Base-by-base conservation (phyloP, 1,284 basidiomycete species). In the Cutaneotrichosporon arboriforme region DNA sequence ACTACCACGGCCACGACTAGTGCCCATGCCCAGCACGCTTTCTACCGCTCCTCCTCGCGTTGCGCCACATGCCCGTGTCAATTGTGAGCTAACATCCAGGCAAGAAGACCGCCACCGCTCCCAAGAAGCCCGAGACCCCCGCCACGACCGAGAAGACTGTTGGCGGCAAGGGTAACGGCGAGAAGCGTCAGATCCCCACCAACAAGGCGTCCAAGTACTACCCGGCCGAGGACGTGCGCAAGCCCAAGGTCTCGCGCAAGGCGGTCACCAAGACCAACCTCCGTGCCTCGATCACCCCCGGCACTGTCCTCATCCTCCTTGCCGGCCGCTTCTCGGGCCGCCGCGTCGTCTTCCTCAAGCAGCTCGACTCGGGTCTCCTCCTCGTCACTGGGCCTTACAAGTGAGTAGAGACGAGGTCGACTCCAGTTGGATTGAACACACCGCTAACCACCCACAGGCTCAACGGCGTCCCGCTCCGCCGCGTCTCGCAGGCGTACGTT, bases 401-500 rank as follows among this genome's bases (percentile, higher is more conserved):
- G 84, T 72, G 60, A 59, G 68, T 70, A 10, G 10, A 31, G 26
- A 5, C 26, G 5, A 31, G 26, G 7, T 31, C 26, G 26, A 5
- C 26, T 10, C n/a, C n/a, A n/a, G n/a, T n/a, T n/a, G n/a, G n/a
- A n/a, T n/a, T n/a, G n/a, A n/a, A n/a, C n/a, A n/a, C n/a, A n/a
- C n/a, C n/a, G n/a, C n/a, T n/a, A n/a, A n/a, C n/a, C n/a, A 61
- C 10, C 49, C 10, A 37, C 57, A 71, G 70, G 60, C 62, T 98
- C 76, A 99, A 98, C 79, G 96, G 96, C 77, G 96, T 99, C 42
- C 96, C 96, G 67, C 82, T 99, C 74, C 85, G 94, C 76, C 85
- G 96, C 76, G 93, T 99, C 62, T 96, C 94, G 82, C 94, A 97
- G 82, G 92, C 96, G 55, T 99, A 98, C 77, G 93, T 96, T 61